Conservation (phyloP, 257 asterid species). For the Solanum acaule region DNA sequence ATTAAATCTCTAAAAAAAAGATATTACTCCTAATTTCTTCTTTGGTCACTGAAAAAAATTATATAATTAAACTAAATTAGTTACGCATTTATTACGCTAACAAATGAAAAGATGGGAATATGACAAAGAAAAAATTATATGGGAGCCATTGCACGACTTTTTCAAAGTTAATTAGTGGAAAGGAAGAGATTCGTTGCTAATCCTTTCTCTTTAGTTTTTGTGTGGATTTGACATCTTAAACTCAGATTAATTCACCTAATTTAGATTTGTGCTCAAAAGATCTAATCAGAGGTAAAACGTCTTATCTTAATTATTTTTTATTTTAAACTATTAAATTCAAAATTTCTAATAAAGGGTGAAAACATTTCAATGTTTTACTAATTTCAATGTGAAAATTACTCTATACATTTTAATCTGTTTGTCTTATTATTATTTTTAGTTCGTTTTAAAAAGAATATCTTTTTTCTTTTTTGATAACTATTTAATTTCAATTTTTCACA, state of each 20-base stretch:
- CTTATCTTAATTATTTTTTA: not conserved
- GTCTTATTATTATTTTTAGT: not conserved
- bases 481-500: not conserved
- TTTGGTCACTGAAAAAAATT: not conserved
- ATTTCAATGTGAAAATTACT: no score
- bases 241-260: not conserved
- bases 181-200: not conserved
- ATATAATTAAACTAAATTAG: not conserved
- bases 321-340: not conserved
- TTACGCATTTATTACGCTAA: not conserved
- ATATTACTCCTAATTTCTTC: not conserved
- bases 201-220: not conserved
- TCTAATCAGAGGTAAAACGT: not conserved
- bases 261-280: not conserved
- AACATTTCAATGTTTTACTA: not conserved
- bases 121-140: not conserved
- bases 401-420: not conserved
- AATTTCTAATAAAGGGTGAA: not conserved
- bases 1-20: no score
- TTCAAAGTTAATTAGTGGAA: not conserved
- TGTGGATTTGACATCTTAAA: not conserved
- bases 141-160: not conserved
- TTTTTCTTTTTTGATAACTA: accelerated
- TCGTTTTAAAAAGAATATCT: no score
- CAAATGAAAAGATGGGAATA: not conserved